These are phyloP conservation scores for Medicago lupulina DNA, from an alignment of 306 rosid species.

Conservation along the genomic window DNA sequence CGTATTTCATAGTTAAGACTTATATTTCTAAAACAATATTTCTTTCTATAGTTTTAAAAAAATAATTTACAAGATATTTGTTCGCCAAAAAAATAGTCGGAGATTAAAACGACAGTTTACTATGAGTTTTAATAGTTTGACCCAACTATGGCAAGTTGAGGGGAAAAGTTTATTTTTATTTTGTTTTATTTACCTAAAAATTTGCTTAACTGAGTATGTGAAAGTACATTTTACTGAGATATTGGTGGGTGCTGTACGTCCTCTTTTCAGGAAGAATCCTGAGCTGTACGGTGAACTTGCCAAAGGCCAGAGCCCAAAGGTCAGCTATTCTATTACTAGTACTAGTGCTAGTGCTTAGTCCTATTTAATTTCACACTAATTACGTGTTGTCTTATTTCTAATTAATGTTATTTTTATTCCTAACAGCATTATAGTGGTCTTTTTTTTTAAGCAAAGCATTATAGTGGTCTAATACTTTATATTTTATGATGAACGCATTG, in stretches of 20 bases:
- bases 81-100: too few relatives aligned
- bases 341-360: neutral
- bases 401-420: neutral
- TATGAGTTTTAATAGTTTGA: neutral
- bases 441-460: too few relatives aligned
- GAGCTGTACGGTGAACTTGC: conserved; percentile 72
- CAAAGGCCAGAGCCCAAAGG: conserved; percentile 93
- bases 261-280: conserved; percentile 70
- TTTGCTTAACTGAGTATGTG: neutral
- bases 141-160: neutral
- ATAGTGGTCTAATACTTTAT: neutral
- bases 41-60: too few relatives aligned
- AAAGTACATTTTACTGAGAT: conserved; percentile 33
- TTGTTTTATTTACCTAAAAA: neutral
- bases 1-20: too few relatives aligned
- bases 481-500: neutral
- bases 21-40: too few relatives aligned
- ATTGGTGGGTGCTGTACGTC: neutral
- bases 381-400: neutral
- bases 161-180: neutral
- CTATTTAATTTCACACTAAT: neutral
- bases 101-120: too few relatives aligned
- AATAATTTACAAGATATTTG: too few relatives aligned
- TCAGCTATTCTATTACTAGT: conserved; percentile 25
- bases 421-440: neutral